A percentile compares a stretch with the other conserved stretches of the same genome.
Conservation (phyloP, 2,329 filamentous ascomycete species). For the Aspergillus clavatus region DNA sequence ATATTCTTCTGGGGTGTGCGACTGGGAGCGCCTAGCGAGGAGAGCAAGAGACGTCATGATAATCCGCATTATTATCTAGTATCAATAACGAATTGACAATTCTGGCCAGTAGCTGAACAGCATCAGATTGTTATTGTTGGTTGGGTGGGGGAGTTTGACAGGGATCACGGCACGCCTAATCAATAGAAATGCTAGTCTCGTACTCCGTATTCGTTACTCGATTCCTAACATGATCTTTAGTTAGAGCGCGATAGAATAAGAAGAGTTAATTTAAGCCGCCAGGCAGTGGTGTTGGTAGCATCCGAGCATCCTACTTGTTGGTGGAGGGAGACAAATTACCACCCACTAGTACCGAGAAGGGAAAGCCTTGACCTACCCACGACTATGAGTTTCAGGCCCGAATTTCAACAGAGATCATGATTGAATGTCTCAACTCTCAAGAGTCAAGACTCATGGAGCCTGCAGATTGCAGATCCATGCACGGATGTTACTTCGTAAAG, state of each 20-base stretch:
- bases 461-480: not conserved
- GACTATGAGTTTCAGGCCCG: not conserved
- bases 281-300: too few species aligned
- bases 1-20: too few species aligned
- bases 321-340: not conserved
- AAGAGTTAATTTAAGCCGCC: not conserved
- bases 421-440: too few species aligned
- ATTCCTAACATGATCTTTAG: not conserved
- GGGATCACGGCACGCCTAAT: not conserved
- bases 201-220: not conserved
- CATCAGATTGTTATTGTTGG: not conserved
- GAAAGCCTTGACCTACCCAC: not conserved
- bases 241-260: not conserved
- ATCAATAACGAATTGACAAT: not conserved
- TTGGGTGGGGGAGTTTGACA: not conserved
- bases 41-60: too few species aligned
- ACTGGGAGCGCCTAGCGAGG: too few species aligned
- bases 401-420: not conserved
- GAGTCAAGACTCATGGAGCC: not conserved
- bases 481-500: not conserved
- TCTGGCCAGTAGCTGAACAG: not conserved
- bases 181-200: not conserved
- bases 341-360: not conserved
- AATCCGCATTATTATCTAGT: not conserved
- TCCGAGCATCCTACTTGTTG: not conserved